Percentiles rank a stretch among this genome's conserved stretches.
phyloP scores from a whole-genome alignment of 2,329 filamentous ascomycete species.

The Hawksworthiomyces lignivorus region DNA sequence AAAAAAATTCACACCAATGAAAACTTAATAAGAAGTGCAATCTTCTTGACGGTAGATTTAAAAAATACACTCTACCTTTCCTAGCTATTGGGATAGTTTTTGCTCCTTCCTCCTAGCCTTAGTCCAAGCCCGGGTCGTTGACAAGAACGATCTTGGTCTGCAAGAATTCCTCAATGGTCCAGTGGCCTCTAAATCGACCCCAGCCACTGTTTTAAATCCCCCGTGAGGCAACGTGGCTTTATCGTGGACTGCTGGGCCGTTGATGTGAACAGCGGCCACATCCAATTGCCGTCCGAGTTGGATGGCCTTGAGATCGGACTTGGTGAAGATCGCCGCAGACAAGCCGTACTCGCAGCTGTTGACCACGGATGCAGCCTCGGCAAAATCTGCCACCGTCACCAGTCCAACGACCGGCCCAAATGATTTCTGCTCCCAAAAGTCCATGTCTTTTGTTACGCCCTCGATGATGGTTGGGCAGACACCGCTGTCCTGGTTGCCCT shows the following conservation, averaged over 20 bases:
- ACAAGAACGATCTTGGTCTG: slow-evolving; percentile 5
- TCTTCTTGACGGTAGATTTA: too few relatives aligned
- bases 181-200: slow-evolving; percentile 41
- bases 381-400: slow-evolving; percentile 55
- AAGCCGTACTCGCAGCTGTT: slow-evolving; percentile 81
- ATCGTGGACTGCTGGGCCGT: slow-evolving; percentile 58
- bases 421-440: slow-evolving; percentile 65
- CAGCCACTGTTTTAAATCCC: slow-evolving; percentile 57
- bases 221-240: slow-evolving; percentile 58
- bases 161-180: slow-evolving; percentile 3
- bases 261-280: slow-evolving; percentile 60
- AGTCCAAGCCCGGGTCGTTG: too few relatives aligned
- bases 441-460: slow-evolving; percentile 59
- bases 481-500: too few relatives aligned
- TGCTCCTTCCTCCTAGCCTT: too few relatives aligned
- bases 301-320: slow-evolving; percentile 43
- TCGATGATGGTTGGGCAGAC: too few relatives aligned
- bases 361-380: slow-evolving; percentile 63
- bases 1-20: too few relatives aligned
- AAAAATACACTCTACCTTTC: too few relatives aligned
- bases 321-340: slow-evolving; percentile 67
- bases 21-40: too few relatives aligned
- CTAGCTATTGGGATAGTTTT: too few relatives aligned
- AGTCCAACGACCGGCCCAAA: slow-evolving; percentile 71
- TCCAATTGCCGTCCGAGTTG: slow-evolving; percentile 55